Conservation (phyloP, 352 stramenopile genomes). For the Globisporangium okanoganense region DNA sequence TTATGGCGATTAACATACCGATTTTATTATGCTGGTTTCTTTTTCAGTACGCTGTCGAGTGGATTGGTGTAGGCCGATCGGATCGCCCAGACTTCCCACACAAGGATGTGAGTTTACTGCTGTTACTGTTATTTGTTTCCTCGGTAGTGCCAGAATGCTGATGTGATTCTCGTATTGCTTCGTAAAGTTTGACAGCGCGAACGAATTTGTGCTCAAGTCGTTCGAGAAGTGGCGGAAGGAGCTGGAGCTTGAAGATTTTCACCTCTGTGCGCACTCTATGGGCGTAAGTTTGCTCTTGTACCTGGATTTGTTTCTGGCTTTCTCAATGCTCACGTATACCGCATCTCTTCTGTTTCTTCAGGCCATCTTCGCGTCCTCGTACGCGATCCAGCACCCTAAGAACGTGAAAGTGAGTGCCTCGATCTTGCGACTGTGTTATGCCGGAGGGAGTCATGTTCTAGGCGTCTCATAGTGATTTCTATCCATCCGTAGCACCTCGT, state of each 20-base stretch:
- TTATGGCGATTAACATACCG: background rate
- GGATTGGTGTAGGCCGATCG: slow-evolving; percentile 76
- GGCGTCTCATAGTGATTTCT: background rate
- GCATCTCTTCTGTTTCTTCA: slow-evolving; percentile 12
- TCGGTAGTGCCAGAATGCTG: too few relatives aligned
- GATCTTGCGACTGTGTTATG: background rate
- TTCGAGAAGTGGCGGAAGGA: slow-evolving; percentile 82
- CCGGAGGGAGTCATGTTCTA: background rate
- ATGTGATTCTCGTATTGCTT: background rate
- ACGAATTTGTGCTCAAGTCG: slow-evolving; percentile 61
- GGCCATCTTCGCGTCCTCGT: slow-evolving; percentile 83
- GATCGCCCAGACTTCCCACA: slow-evolving; percentile 72
- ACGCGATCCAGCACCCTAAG: slow-evolving; percentile 56
- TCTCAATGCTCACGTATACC: background rate
- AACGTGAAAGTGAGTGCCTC: slow-evolving; percentile 45
- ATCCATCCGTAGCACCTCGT: slow-evolving; percentile 58
- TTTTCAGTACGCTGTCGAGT: slow-evolving; percentile 77
- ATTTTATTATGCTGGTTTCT: too few relatives aligned
- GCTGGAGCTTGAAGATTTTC: slow-evolving; percentile 60
- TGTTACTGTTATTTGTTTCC: background rate
- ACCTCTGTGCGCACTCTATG: slow-evolving; percentile 81
- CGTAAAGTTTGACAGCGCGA: slow-evolving; percentile 69
- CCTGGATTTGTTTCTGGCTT: background rate
- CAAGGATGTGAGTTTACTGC: slow-evolving; percentile 44
- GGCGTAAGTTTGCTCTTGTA: slow-evolving; percentile 33